These are phyloP conservation scores for Gracilaria caudata DNA, from an alignment of 23 red algal genomes.

Conservation along the genomic window DNA sequence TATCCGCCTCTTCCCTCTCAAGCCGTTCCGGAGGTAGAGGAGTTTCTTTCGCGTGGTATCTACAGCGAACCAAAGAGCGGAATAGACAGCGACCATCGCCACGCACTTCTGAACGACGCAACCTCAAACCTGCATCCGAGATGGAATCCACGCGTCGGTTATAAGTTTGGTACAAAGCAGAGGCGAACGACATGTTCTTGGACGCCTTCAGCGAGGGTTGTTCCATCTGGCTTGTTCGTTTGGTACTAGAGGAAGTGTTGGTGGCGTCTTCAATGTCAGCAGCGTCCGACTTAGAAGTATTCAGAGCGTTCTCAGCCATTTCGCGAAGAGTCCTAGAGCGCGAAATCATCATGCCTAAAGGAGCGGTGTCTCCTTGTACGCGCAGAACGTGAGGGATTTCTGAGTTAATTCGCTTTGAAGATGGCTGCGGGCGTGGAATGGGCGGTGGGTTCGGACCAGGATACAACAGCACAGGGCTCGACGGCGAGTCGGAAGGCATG, in stretches of 20 bases:
- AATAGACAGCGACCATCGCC: conserved; percentile 93
- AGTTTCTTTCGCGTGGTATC: conserved; percentile 8
- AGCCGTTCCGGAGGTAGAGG: conserved; percentile 53
- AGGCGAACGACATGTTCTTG: conserved; percentile 69
- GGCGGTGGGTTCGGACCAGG: conserved; percentile 8
- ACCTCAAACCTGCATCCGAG: conserved; percentile 46
- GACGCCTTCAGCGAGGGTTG: conserved; percentile 15
- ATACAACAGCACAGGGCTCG: neutral
- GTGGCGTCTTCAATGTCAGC: conserved; percentile 28
- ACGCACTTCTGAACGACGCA: conserved; percentile 65
- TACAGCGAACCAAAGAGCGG: conserved; percentile 76
- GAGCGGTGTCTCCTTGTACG: conserved; percentile 13
- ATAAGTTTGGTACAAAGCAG: conserved; percentile 53
- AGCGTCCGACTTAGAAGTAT: neutral
- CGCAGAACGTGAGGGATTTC: neutral
- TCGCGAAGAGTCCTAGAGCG: conserved; percentile 41
- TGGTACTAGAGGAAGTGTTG: neutral
- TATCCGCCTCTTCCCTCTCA: conserved; percentile 80
- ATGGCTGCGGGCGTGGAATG: neutral
- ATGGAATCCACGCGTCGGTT: conserved; percentile 50
- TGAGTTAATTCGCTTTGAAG: neutral
- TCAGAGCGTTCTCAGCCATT: conserved; percentile 38
- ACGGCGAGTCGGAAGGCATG: neutral
- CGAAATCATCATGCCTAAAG: conserved; percentile 38
- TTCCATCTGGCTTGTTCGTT: neutral